Percentiles rank a stretch among this genome's conserved stretches.
phyloP scores from a whole-genome alignment of 257 asterid species.

The Fraxinus excelsior region DNA sequence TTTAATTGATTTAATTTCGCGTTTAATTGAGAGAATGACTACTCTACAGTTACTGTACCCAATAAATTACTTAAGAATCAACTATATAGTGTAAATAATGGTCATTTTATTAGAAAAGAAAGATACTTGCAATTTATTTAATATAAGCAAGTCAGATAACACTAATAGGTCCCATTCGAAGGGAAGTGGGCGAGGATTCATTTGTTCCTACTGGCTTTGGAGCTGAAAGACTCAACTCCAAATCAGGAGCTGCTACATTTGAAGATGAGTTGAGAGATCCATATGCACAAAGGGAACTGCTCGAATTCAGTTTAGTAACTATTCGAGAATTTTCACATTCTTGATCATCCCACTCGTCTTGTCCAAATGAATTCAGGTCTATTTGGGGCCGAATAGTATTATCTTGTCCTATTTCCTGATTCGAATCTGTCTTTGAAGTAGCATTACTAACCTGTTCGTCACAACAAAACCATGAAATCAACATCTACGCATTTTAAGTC shows the following conservation, averaged over 20 bases:
- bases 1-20: too few species aligned
- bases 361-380: conserved; percentile 41
- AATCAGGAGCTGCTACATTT: conserved; percentile 29
- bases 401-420: not conserved
- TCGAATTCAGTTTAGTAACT: conserved; percentile 7
- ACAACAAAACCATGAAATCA: not conserved
- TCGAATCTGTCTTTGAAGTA: conserved; percentile 11
- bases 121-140: not conserved
- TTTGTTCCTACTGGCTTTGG: conserved; percentile 34
- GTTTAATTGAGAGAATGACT: too few species aligned
- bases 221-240: conserved; percentile 58
- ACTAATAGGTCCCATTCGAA: conserved; percentile 40
- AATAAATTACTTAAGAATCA: not conserved
- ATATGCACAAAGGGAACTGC: conserved; percentile 22
- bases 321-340: conserved; percentile 5
- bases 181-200: conserved; percentile 34
- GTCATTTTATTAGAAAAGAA: not conserved
- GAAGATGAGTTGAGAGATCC: conserved; percentile 21
- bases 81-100: not conserved
- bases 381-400: not conserved
- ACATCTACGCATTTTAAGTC: not conserved
- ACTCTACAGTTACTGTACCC: too few species aligned
- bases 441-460: not conserved
- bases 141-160: conserved; percentile 29
- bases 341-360: conserved; percentile 1